Evolutionary conservation across 1,284 basidiomycete genomes (phyloP), one percentile per base, ranked within the genome.

Genomic region (Irpex lacteus): DNA sequence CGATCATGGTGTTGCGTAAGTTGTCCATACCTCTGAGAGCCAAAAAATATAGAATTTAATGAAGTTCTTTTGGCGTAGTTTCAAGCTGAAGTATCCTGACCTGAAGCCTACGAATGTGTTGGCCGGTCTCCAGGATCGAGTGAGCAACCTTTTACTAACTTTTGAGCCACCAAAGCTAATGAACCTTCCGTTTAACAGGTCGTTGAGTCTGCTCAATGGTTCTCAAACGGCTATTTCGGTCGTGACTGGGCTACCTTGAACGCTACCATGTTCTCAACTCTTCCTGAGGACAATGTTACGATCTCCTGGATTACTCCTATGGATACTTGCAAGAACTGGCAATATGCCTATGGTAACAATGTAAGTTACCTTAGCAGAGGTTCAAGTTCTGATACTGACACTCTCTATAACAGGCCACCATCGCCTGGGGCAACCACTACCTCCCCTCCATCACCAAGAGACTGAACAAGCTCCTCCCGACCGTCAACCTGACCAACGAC

Each of bases 131-230:
- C 77, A 81, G 63, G 80, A 81, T 64, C 75, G 81, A 59, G 73
- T 80, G 40, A 44, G 40, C 5, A 5, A 32, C 32, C 32, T 5
- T 5, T 32, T 32, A 32, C 4, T 4, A 32, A 32, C 32, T 32
- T 32, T 32, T n/a, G n/a, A n/a, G n/a, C n/a, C n/a, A n/a, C n/a
- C n/a, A n/a, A n/a, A n/a, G n/a, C n/a, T n/a, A n/a, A n/a, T n/a
- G n/a, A n/a, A n/a, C n/a, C n/a, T n/a, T n/a, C n/a, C n/a, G n/a
- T n/a, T 44, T 8, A 8, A 44, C 11, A 44, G 40, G 40, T 44
- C 37, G 65, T 81, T 18, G 80, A 83, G 65, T 79, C 77, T 5
- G 77, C 81, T 0, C 73, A 80, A 66, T 83, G 80, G 75, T 83
- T 83, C 65, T 74, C 75, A 19, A 71, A 76, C 38, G 80, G 80